These are phyloP conservation scores for Gigaspora rosea DNA, from an alignment of 192 early-diverging fungal genomes.

Conservation along the genomic window DNA sequence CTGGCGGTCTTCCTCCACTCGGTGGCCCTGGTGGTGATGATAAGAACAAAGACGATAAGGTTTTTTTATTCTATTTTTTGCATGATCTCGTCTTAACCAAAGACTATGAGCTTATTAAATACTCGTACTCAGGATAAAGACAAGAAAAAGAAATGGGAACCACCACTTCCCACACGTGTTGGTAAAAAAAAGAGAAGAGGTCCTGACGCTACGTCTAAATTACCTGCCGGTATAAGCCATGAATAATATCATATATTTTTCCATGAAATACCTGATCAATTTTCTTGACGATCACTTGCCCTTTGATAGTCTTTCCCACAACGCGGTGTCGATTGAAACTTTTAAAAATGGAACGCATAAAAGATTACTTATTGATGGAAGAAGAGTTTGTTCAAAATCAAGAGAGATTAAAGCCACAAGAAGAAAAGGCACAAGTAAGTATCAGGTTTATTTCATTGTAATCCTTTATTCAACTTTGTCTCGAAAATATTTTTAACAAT, in stretches of 20 bases:
- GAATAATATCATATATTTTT: neutral
- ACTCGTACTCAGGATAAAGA: constrained; percentile 56
- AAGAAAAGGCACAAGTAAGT: constrained; percentile 71
- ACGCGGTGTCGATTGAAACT: constrained; percentile 97
- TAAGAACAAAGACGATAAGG: constrained; percentile 65
- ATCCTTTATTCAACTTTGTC: no score
- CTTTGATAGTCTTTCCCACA: constrained; percentile 85
- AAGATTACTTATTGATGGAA: constrained; percentile 98
- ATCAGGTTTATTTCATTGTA: neutral
- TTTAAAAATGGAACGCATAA: constrained; percentile 96
- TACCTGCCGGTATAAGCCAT: constrained; percentile 76
- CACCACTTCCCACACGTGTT: constrained; percentile 96
- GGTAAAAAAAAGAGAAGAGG: constrained; percentile 98
- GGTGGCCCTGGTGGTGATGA: constrained; percentile 50
- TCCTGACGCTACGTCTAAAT: constrained; percentile 85
- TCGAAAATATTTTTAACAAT: no score
- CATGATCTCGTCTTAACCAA: neutral
- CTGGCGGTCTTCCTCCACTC: constrained; percentile 65
- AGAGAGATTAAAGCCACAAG: constrained; percentile 95
- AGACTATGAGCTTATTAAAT: neutral
- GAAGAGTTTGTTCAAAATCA: constrained; percentile 99
- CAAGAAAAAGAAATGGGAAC: constrained; percentile 98
- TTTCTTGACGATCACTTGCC: neutral
- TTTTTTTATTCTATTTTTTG: neutral
- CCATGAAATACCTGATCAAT: neutral